These are phyloP conservation scores for Saposhnikovia divaricata DNA, from an alignment of 129 eudicot species.

Conservation along the genomic window DNA sequence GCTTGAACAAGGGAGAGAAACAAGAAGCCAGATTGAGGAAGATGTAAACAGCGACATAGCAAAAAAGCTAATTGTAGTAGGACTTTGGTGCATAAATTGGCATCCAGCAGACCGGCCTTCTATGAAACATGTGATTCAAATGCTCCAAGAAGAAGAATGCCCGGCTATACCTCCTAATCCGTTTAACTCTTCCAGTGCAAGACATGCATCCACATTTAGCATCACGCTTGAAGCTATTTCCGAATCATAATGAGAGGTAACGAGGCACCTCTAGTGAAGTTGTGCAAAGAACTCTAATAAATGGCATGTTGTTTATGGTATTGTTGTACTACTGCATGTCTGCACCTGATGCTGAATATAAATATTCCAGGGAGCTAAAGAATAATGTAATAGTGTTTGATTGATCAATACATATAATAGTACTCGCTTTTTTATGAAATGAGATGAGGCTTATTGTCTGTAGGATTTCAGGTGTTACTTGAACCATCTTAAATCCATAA, in stretches of 20 bases:
- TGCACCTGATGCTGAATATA: too few species aligned
- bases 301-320: background rate
- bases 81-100: conserved; percentile 3
- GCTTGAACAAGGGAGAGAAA: background rate
- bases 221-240: background rate
- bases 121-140: conserved; percentile 5
- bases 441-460: too few species aligned
- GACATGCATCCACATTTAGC: background rate
- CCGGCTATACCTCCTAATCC: background rate
- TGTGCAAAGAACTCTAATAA: background rate
- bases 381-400: too few species aligned
- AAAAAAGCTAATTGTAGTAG: background rate
- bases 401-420: too few species aligned
- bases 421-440: too few species aligned
- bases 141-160: conserved; percentile 1
- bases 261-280: too few species aligned
- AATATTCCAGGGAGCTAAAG: too few species aligned
- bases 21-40: background rate
- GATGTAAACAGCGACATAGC: background rate
- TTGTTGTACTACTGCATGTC: too few species aligned
- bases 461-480: too few species aligned
- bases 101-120: conserved; percentile 3
- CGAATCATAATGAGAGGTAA: background rate
- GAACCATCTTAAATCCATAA: too few species aligned
- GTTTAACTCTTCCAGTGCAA: background rate